Evolutionary conservation across 164 flowering plant genomes (phyloP), one percentile per base, ranked within the genome.

Genomic region (Paratinospora sagittata): DNA sequence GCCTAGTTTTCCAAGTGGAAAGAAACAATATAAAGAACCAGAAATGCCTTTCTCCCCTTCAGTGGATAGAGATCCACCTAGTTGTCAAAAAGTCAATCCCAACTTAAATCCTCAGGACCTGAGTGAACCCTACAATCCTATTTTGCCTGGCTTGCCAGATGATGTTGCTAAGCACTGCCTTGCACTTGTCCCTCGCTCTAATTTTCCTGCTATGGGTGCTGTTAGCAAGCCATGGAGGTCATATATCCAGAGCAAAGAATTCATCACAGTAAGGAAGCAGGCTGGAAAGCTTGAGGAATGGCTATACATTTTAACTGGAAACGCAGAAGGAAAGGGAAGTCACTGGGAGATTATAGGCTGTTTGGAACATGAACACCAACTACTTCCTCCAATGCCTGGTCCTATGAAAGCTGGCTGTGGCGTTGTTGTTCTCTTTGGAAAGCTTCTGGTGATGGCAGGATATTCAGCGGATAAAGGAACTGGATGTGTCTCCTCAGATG

Each of bases 131-230:
- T 79, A 76, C 70, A 69, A 39, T 73, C 87, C 96, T 47, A 73
- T 95, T 75, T 78, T 95, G 64, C 96, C 96, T 21, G 99, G 98
- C 11, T 80, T 95, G 69, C 91, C 98, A 9, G 99, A 95, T 80
- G 99, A 95, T 77, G 93, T 95, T 65, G 91, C 95, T 69, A 91
- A 88, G 75, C 71, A 82, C 57, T 92, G 97, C 82, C 97, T 95
- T 74, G 97, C 96, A 27, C 90, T 95, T 67, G 95, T 88, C 70
- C 99, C 99, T 26, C 91, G 96, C 23, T 74, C 85, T 33, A 73
- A 78, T 73, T 85, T 90, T 65, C 96, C 98, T 3, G 67, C 84
- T 33, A 88, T 95, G 97, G 95, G 93, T 41, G 85, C 80, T 69
- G 99, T 95, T 12, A 79, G 85, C 78, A 92, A 83, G 82, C 78